Conservation (phyloP, 257 asterid genomes). For the Solanum tarijense region DNA sequence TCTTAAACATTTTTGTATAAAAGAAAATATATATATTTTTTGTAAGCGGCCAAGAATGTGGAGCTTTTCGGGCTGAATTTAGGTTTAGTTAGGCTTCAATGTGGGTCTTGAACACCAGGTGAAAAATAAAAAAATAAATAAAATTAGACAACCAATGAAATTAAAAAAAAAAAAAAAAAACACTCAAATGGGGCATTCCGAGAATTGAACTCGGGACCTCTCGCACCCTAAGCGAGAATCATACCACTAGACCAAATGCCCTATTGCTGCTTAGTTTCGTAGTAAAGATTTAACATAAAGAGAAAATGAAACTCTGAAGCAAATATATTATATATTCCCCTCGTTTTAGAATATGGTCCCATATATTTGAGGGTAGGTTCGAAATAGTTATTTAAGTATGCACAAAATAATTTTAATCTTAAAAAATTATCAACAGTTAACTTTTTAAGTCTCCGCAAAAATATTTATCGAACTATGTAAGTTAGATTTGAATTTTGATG, state of each 20-base stretch:
- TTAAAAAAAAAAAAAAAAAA: no score
- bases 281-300: no score
- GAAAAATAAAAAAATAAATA: no score
- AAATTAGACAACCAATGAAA: no score
- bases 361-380: background rate
- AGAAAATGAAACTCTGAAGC: no score
- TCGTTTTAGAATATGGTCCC: no score
- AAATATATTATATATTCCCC: no score
- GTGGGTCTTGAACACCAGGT: no score
- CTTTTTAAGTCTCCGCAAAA: background rate
- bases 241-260: constrained; percentile 87
- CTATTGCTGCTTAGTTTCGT: background rate
- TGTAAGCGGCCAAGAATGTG: background rate
- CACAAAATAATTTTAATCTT: background rate
- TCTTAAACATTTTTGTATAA: background rate
- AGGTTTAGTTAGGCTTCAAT: background rate
- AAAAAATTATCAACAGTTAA: background rate
- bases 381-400: background rate
- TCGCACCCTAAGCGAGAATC: constrained; percentile 89
- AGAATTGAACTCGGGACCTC: constrained; percentile 93
- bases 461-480: background rate
- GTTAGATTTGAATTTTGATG: background rate
- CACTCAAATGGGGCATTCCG: constrained; percentile 43
- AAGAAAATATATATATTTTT: background rate
- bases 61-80: background rate